Evolutionary conservation across 2,329 filamentous ascomycete genomes (phyloP), one percentile per base, ranked within the genome.

Genomic region (Trichoderma lentiforme): DNA sequence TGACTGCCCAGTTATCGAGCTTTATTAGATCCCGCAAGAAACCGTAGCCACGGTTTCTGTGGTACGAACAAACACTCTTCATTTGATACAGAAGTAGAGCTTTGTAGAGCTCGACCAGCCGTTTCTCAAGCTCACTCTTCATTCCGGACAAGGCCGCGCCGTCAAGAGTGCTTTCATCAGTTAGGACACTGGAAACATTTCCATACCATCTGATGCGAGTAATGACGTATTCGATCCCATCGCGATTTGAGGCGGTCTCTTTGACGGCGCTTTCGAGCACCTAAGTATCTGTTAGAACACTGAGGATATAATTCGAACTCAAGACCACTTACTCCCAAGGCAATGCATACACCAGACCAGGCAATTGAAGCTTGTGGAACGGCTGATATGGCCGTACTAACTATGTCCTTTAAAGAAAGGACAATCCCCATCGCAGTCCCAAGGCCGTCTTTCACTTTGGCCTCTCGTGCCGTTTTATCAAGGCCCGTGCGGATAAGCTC

Each of bases 11-110:
- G 71, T 81, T 77, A 73, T 83, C 77, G 7, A 80, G 70, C 32
- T 77, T 77, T 4, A 79, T n/a, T 6, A 81, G 64, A 58, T 78
- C 76, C 30, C 78, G 73, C 18, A 81, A 62, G 51, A 82, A 77
- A 11, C 74, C 75, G 7, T 75, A 15, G 6, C 73, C 63, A 53
- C 74, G 77, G 32, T 80, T 76, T 12, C 77, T 76, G 72, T 81
- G 78, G 74, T 80, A 83, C 6, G 75, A 78, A 67, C 76, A 81
- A 57, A 82, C 75, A 70, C 81, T 84, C 74, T 81, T 82, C 70
- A 84, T 83, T 74, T 81, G 78, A 73, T 82, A 84, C 3, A 74
- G 43, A n/a, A 84, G 78, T 32, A 85, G 77, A 67, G 75, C 77
- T 70, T 80, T 76, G 73, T 84, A 84, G 28, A 84, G 79, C 32